phyloP scores from a whole-genome alignment of 352 stramenopile genomes.

The Saprolegnia diclina region DNA sequence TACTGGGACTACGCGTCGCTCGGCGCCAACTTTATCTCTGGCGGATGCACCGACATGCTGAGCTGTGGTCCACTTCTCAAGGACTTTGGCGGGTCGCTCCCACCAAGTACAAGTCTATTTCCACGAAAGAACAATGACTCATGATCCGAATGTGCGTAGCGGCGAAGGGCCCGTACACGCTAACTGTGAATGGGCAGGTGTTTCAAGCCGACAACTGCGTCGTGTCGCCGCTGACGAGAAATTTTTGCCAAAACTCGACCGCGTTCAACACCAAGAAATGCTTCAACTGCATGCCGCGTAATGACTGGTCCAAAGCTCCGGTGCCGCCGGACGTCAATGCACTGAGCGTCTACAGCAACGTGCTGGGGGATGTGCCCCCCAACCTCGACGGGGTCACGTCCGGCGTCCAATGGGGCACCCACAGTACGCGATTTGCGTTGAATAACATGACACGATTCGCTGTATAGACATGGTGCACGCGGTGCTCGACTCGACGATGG shows the following conservation, averaged over 20 bases:
- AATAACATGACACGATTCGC: neutral
- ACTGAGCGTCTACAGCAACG: slow-evolving; percentile 44
- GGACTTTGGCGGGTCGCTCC: slow-evolving; percentile 29
- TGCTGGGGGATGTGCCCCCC: slow-evolving; percentile 51
- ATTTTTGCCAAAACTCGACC: slow-evolving; percentile 58
- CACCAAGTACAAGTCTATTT: slow-evolving; percentile 22
- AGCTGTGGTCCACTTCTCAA: slow-evolving; percentile 30
- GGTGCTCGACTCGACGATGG: slow-evolving; percentile 46
- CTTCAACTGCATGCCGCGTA: slow-evolving; percentile 62
- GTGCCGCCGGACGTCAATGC: slow-evolving; percentile 67
- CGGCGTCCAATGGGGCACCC: slow-evolving; percentile 8
- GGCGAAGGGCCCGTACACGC: neutral
- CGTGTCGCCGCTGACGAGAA: slow-evolving; percentile 37
- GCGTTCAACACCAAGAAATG: slow-evolving; percentile 7
- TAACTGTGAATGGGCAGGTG: slow-evolving; percentile 49
- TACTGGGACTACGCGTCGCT: slow-evolving; percentile 34
- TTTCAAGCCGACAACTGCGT: slow-evolving; percentile 54
- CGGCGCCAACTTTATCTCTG: slow-evolving; percentile 16
- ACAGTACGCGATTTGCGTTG: too few species aligned
- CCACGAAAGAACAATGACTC: slow-evolving; percentile 23
- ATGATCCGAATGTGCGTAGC: neutral
- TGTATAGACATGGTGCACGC: slow-evolving; percentile 45
- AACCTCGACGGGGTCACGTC: slow-evolving; percentile 29
- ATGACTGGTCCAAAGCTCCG: slow-evolving; percentile 41
- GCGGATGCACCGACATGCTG: slow-evolving; percentile 28